Evolutionary conservation across 78 protist genomes (phyloP).

Genomic region (Protostelium mycophagum): DNA sequence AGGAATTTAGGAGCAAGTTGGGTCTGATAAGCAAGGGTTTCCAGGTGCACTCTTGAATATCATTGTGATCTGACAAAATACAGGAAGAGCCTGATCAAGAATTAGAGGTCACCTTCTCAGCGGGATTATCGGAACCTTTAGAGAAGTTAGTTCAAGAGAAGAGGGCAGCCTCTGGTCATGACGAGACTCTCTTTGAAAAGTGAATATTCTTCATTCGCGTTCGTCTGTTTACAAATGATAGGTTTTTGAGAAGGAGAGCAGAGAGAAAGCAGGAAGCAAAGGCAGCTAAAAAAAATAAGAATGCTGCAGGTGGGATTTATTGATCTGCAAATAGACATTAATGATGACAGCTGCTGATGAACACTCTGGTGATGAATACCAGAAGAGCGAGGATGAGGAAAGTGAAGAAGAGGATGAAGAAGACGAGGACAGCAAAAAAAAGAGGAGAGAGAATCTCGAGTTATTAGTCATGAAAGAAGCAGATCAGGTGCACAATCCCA

Average conservation of each 20-base stretch:
- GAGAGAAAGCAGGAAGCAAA: not conserved
- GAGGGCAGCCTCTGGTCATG: not conserved
- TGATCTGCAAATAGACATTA: too few relatives aligned
- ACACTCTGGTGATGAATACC: not conserved
- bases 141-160: not conserved
- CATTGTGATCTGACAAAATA: not conserved
- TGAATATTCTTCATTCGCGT: not conserved
- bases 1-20: not conserved
- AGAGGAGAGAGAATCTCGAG: constrained; percentile 44
- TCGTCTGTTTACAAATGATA: not conserved
- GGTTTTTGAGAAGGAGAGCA: not conserved
- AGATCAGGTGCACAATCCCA: too few relatives aligned
- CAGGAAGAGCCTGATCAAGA: not conserved
- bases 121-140: not conserved
- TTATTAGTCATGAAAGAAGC: constrained; percentile 51
- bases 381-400: not conserved
- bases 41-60: not conserved
- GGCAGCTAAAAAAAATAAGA: too few relatives aligned
- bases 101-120: not conserved
- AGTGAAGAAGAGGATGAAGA: constrained; percentile 7
- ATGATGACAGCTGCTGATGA: too few relatives aligned
- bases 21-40: not conserved
- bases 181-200: not conserved
- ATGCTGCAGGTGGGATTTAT: too few relatives aligned
- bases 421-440: constrained; percentile 15